Evolutionary conservation across 441 rosid species (phyloP).

Genomic region (Arabidopsis lyrata): DNA sequence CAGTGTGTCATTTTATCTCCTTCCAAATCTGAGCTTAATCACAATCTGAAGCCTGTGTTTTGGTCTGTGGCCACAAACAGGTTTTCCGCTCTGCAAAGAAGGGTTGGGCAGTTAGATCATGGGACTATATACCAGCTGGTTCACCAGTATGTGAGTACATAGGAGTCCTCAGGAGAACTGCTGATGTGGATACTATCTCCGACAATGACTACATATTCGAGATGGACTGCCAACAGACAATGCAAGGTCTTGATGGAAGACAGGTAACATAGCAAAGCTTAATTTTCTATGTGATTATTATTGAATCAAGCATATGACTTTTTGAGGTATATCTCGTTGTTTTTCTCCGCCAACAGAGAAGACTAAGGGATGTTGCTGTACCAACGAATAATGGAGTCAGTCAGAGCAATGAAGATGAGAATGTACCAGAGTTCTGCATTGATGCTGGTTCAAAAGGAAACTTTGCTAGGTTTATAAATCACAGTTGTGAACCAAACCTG

Average conservation of each 20-base stretch:
- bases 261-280: conserved; percentile 55
- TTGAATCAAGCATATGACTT: conserved; percentile 13
- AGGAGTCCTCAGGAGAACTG: conserved; percentile 74
- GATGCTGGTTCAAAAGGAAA: conserved; percentile 88
- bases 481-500: conserved; percentile 93
- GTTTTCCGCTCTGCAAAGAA: conserved; percentile 86
- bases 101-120: conserved; percentile 97
- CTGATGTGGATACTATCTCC: conserved; percentile 65
- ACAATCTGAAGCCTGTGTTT: conserved; percentile 19
- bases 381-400: conserved; percentile 39
- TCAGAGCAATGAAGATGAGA: conserved; percentile 57
- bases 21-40: conserved; percentile 16
- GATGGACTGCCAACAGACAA: conserved; percentile 93
- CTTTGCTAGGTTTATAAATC: conserved; percentile 88
- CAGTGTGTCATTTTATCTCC: neutral
- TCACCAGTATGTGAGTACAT: conserved; percentile 92
- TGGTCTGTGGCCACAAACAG: conserved; percentile 50
- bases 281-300: conserved; percentile 20
- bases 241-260: conserved; percentile 83
- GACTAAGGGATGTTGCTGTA: conserved; percentile 55
- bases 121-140: conserved; percentile 95
- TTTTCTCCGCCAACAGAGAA: conserved; percentile 54
- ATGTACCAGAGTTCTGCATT: conserved; percentile 82
- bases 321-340: conserved; percentile 2
- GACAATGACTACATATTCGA: conserved; percentile 88